A percentile compares a stretch with the other conserved stretches of the same genome.
Conservation (phyloP, 805 yeast genomes). For the Phaffomyces opuntiae region DNA sequence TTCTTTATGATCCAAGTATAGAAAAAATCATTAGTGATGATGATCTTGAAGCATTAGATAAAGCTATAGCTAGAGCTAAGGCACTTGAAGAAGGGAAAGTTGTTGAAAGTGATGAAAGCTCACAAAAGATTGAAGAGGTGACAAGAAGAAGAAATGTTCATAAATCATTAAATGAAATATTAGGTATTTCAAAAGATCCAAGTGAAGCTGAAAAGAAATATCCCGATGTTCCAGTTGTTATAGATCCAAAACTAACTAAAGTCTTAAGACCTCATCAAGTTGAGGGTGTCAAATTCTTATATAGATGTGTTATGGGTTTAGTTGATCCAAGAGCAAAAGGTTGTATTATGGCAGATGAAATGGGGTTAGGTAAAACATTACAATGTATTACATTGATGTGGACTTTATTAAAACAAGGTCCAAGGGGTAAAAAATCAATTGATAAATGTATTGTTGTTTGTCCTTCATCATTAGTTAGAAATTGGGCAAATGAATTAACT, state of each 20-base stretch:
- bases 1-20: conserved; percentile 89
- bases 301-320: conserved; percentile 85
- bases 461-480: conserved; percentile 87
- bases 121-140: conserved; percentile 17
- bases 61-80: conserved; percentile 22
- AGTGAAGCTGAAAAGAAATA: conserved; percentile 44
- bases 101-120: conserved; percentile 5
- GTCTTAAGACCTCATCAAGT: conserved; percentile 93
- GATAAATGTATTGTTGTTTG: conserved; percentile 90
- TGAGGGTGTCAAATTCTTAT: conserved; percentile 88
- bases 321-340: conserved; percentile 82
- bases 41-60: conserved; percentile 26
- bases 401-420: conserved; percentile 86
- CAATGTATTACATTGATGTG: conserved; percentile 89
- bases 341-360: conserved; percentile 97
- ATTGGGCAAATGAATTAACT: conserved; percentile 94
- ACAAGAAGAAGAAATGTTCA: conserved; percentile 40
- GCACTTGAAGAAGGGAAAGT: conserved; percentile 24
- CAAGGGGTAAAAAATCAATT: conserved; percentile 72
- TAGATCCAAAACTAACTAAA: conserved; percentile 82
- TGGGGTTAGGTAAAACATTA: conserved; percentile 90
- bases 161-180: conserved; percentile 67
- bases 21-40: conserved; percentile 36
- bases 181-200: conserved; percentile 58
- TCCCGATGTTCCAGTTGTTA: conserved; percentile 91